Evolutionary conservation across 257 asterid genomes (phyloP), one percentile per base, ranked within the genome.

Genomic region (Apocynum venetum): DNA sequence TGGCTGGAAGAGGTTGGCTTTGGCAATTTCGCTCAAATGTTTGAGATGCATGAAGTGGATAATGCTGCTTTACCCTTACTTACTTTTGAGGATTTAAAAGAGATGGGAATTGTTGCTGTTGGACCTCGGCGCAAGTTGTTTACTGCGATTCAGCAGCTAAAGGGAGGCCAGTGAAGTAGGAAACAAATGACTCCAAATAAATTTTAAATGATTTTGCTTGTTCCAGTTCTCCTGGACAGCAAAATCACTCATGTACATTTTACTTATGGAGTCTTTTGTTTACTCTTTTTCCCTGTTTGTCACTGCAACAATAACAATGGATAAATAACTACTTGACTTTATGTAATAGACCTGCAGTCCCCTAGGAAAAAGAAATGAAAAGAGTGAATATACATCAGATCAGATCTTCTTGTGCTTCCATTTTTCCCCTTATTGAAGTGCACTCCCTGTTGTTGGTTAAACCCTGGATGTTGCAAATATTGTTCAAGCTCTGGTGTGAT

Each of bases 41-140:
- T 93, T 67, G 88, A 91, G 69, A 77, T 89, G 52, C 94, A 93
- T 77, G 96, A 89, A 69, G 98, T 93, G 74, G 96, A 91, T 52
- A 82, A 88, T 8, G 87, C 89, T 57, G 91, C 87, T 64, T 75
- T 91, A 53, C 91, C 91, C 4, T 81, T 85, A 44, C 82, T 93
- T 76, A 89, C 97, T 8, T 79, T 91, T 57, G 91, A 89, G 68
- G 97, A 93, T 83, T 89, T 93, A 68, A 87, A 89, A 79, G 97
- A 91, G 49, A 92, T 92, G 94, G 96, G 97, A 38, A 84, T 93
- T 35, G 76, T 36, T 55, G 86, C 87, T 1, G 91, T 89, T 77
- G 97, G 97, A 20, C 65, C 85, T 2, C 78, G 97, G 71, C 86
- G 97, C 80, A 93, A 87, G 69, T 78, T 91, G 89, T 88, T 76